Base-by-base conservation (phyloP, 2,329 filamentous ascomycete species). In the Nothomitra cinnamomea region DNA sequence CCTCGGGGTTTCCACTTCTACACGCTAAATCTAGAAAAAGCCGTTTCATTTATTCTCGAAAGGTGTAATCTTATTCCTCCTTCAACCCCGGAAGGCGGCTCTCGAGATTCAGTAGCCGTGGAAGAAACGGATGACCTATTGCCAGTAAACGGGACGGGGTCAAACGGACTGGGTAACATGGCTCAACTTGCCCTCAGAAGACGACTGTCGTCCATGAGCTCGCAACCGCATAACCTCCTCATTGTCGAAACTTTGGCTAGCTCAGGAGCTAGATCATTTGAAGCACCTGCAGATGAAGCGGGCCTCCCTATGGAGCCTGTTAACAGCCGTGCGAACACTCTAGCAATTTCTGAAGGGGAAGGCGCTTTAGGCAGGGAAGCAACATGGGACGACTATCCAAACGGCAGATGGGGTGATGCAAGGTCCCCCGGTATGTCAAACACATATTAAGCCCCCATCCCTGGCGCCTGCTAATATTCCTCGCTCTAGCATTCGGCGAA, bases 351-450 rank as follows among this genome's bases (percentile, higher is more conserved):
- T 0, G 90, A 96, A 69, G 90, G 92, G 4, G 85, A 95, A 62
- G 92, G 90, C 22, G 77, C 85, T 2, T 73, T 95, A 5, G 92
- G 90, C 10, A 78, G 92, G 51, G 90, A 96, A 72, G 92, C 92
- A 35, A 98, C 92, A 0, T 98, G 92, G 92, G 92, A 98, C 62
- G 92, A 98, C 62, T 98, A 88, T 67, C 90, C 90, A 58, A 96
- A 96, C 71, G 92, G 90, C 25, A 80, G 90, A 54, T 96, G 90
- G 81, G 90, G 90, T 64, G 90, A 95, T 62, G 86, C 89, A 3
- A 79, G 90, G 52, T 95, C 88, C 2, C 88, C 88, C 35, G 59
- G 61, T 63, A 48, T 12, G 56, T 56, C 24, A 17, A 52, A n/a
- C 38, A 38, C 47, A 36, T 24, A 35, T 19, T 19, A 22, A 22